phyloP scores from a whole-genome alignment of 352 stramenopile genomes.

The Phytophthora kernoviae region DNA sequence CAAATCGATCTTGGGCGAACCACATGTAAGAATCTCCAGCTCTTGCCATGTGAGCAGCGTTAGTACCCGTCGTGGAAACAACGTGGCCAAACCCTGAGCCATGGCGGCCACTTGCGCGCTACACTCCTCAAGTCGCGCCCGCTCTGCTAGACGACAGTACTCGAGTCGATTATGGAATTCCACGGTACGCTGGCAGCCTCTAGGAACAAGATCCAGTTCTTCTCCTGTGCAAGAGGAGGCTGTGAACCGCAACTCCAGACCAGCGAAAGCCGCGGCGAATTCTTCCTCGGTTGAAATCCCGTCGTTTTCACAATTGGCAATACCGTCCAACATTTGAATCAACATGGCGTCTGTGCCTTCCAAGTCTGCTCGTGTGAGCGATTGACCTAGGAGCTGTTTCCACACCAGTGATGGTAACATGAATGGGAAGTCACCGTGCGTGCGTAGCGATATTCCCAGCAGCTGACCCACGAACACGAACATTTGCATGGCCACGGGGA shows the following conservation, averaged over 20 bases:
- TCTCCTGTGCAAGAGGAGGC: constrained; percentile 86
- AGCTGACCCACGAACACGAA: constrained; percentile 95
- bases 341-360: constrained; percentile 91
- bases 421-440: constrained; percentile 92
- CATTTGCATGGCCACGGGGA: constrained; percentile 92
- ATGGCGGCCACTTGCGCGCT: constrained; percentile 77
- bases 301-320: constrained; percentile 83
- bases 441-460: constrained; percentile 93
- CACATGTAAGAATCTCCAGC: constrained; percentile 91
- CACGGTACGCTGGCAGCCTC: constrained; percentile 69
- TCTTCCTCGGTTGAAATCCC: constrained; percentile 80
- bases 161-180: constrained; percentile 86
- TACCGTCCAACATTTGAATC: constrained; percentile 89
- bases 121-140: constrained; percentile 83
- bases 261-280: constrained; percentile 79
- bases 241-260: constrained; percentile 80
- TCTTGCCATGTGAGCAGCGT: constrained; percentile 91
- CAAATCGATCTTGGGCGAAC: constrained; percentile 92
- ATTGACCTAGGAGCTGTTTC: constrained; percentile 90
- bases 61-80: constrained; percentile 88
- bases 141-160: constrained; percentile 82
- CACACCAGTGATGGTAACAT: constrained; percentile 93
- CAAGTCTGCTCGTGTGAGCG: constrained; percentile 81
- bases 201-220: constrained; percentile 80
- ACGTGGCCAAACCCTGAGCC: constrained; percentile 74